Percentiles rank a stretch among this genome's conserved stretches.
These are phyloP conservation scores for Apophysomyces elegans DNA, from an alignment of 371 early-diverging fungal species.

Conservation along the genomic window DNA sequence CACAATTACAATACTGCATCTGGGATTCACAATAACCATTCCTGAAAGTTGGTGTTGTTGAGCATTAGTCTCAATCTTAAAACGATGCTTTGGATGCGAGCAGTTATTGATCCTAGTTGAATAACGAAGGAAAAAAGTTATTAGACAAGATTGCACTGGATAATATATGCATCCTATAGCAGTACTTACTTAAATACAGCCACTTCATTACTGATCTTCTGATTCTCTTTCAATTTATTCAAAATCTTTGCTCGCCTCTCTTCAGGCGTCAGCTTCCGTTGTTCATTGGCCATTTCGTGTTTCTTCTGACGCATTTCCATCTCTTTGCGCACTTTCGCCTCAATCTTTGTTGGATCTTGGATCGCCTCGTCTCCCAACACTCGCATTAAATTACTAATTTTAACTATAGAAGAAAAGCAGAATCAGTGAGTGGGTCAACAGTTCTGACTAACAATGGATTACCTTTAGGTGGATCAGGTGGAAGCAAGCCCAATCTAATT, in stretches of 20 bases:
- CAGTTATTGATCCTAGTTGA: conserved; percentile 72
- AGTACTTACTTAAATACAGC: conserved; percentile 80
- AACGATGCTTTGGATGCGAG: conserved; percentile 75
- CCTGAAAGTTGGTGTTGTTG: conserved; percentile 86
- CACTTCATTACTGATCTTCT: conserved; percentile 61
- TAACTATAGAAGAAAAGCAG: conserved; percentile 49
- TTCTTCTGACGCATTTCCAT: conserved; percentile 80
- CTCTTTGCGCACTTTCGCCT: conserved; percentile 87
- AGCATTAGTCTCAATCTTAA: conserved; percentile 92
- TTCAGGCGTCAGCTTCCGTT: conserved; percentile 86
- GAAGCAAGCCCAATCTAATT: conserved; percentile 89
- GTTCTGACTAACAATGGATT: not conserved
- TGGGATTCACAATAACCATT: conserved; percentile 72
- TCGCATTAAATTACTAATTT: conserved; percentile 92
- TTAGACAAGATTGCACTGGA: not conserved
- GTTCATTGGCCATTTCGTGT: conserved; percentile 82
- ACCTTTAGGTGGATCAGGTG: conserved; percentile 90
- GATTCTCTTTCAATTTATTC: conserved; percentile 77
- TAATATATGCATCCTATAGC: not conserved
- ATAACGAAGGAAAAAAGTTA: too few species aligned
- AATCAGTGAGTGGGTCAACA: not conserved
- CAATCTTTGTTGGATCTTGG: conserved; percentile 92
- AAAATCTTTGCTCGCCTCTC: conserved; percentile 79
- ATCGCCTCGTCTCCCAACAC: conserved; percentile 91
- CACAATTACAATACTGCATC: conserved; percentile 83